Percentiles rank a stretch among this genome's conserved stretches.
These are phyloP conservation scores for Pleurotus tuoliensis DNA, from an alignment of 768 basidiomycete genomes.

Conservation along the genomic window DNA sequence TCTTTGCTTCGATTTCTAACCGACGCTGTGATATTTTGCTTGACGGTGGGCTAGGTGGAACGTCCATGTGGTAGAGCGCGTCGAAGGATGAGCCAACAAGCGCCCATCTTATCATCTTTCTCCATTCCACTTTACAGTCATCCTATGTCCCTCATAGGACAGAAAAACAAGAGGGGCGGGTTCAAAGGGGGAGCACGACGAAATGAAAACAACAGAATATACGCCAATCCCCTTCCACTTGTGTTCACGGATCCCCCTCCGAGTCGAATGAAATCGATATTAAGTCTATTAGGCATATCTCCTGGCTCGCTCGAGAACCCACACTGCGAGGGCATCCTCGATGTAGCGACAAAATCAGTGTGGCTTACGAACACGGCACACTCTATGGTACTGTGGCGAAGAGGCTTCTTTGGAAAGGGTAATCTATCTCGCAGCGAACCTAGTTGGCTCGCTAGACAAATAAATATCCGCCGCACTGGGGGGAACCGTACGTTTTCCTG, in stretches of 20 bases:
- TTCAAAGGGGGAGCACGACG: conserved; percentile 52
- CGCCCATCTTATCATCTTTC: background rate
- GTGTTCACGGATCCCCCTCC: conserved; percentile 40
- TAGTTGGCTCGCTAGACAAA: conserved; percentile 81
- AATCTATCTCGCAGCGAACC: conserved; percentile 93
- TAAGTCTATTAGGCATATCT: conserved; percentile 56
- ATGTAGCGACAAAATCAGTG: conserved; percentile 77
- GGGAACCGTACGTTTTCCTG: conserved; percentile 46
- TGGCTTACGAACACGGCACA: conserved; percentile 72
- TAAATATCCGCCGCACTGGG: conserved; percentile 57
- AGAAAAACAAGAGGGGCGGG: conserved; percentile 29
- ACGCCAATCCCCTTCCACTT: conserved; percentile 70
- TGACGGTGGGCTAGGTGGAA: conserved; percentile 6
- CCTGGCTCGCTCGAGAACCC: conserved; percentile 63
- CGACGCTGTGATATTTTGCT: conserved; percentile 36
- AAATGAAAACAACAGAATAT: conserved; percentile 64
- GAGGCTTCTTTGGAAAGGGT: conserved; percentile 98
- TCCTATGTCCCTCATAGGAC: conserved; percentile 46
- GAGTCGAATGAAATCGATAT: conserved; percentile 39
- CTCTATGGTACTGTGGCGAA: conserved; percentile 71
- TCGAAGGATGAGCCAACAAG: background rate
- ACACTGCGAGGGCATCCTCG: conserved; percentile 73
- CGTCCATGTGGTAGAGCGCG: conserved; percentile 46
- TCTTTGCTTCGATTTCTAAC: conserved; percentile 89
- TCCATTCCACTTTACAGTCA: background rate